Percentiles rank a stretch among this genome's conserved stretches.
Evolutionary conservation across 306 rosid genomes (phyloP).

Genomic region (Vicia sativa): DNA sequence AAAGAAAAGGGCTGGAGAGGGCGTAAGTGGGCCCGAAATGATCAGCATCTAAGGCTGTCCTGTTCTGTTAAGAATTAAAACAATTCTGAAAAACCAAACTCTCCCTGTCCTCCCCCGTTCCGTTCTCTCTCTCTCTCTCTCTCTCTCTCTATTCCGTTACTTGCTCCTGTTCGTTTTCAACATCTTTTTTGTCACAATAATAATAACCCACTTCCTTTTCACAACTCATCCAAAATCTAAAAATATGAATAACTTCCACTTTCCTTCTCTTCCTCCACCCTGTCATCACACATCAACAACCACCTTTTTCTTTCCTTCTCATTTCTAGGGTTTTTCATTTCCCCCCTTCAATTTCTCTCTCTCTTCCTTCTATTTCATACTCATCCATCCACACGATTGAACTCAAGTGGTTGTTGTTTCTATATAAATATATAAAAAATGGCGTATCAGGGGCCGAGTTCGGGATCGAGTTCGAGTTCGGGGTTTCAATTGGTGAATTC

Average conservation of each 20-base stretch:
- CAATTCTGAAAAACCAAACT: slow-evolving; percentile 34
- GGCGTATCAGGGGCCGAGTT: slow-evolving; percentile 84
- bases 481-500: slow-evolving; percentile 70
- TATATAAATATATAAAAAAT: slow-evolving; percentile 28
- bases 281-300: slow-evolving; percentile 39
- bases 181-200: background rate
- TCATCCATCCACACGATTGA: too few relatives aligned
- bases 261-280: slow-evolving; percentile 23
- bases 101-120: slow-evolving; percentile 10
- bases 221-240: background rate
- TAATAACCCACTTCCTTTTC: background rate
- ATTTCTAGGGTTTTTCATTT: slow-evolving; percentile 53
- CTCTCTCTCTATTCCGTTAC: slow-evolving; percentile 13
- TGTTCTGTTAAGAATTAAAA: slow-evolving; percentile 39
- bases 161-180: slow-evolving; percentile 27
- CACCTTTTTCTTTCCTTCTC: slow-evolving; percentile 30
- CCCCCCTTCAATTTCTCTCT: background rate
- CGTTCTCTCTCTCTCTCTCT: too few relatives aligned
- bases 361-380: slow-evolving; percentile 13
- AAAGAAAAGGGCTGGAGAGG: background rate
- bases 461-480: slow-evolving; percentile 90
- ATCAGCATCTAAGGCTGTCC: slow-evolving; percentile 43
- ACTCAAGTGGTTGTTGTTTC: slow-evolving; percentile 9
- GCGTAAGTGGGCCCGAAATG: slow-evolving; percentile 33
- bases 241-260: slow-evolving; percentile 19